phyloP scores from a whole-genome alignment of 768 basidiomycete genomes.

The Paxillus ammoniavirescens region DNA sequence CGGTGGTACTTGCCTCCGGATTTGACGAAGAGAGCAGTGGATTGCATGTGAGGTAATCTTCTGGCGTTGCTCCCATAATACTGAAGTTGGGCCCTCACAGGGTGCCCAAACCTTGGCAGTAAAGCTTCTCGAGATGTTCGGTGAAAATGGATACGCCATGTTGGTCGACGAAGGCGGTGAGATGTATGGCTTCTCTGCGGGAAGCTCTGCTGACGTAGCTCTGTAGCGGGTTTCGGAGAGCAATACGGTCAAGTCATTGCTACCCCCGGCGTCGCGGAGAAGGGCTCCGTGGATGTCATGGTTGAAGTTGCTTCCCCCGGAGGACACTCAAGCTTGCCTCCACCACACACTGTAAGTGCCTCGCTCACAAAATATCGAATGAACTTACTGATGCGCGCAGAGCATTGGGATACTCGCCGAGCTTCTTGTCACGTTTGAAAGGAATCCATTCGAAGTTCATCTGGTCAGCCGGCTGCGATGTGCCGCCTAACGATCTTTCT shows the following conservation, averaged over 20 bases:
- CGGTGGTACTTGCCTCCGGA: slow-evolving; percentile 61
- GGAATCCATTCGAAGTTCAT: slow-evolving; percentile 52
- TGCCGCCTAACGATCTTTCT: not conserved
- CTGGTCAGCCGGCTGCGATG: slow-evolving; percentile 40
- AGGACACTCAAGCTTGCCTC: slow-evolving; percentile 86
- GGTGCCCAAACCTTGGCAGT: slow-evolving; percentile 52
- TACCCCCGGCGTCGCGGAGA: slow-evolving; percentile 66
- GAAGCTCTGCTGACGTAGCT: not conserved
- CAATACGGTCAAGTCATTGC: slow-evolving; percentile 56
- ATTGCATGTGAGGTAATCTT: slow-evolving; percentile 32
- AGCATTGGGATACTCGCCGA: slow-evolving; percentile 80
- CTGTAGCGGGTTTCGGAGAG: slow-evolving; percentile 48
- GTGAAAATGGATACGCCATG: slow-evolving; percentile 68
- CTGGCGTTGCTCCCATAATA: not conserved
- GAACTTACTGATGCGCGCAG: slow-evolving; percentile 35
- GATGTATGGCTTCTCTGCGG: slow-evolving; percentile 9
- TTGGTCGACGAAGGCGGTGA: slow-evolving; percentile 87
- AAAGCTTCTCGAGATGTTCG: slow-evolving; percentile 59
- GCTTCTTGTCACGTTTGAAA: slow-evolving; percentile 66
- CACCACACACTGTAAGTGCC: slow-evolving; percentile 64
- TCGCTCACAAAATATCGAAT: not conserved
- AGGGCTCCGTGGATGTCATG: slow-evolving; percentile 62
- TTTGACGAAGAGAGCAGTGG: slow-evolving; percentile 77
- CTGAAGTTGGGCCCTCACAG: slow-evolving; percentile 28
- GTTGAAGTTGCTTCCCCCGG: slow-evolving; percentile 70